Conservation (phyloP, 2,329 filamentous ascomycete genomes). For the Talaromyces verruculosus region DNA sequence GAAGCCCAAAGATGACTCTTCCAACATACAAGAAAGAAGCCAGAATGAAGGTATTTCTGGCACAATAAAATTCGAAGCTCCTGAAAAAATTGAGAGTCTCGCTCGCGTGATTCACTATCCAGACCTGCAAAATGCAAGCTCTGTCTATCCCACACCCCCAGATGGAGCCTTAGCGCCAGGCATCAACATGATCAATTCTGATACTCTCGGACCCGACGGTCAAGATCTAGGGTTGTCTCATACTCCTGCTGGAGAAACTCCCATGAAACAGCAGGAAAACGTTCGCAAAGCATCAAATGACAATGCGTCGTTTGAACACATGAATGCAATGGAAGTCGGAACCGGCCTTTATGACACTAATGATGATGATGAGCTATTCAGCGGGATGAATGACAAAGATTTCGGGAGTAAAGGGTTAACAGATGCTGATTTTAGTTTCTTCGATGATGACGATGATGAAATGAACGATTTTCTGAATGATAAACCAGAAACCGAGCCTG, state of each 20-base stretch:
- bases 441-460: slow-evolving; percentile 51
- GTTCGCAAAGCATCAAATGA: slow-evolving; percentile 20
- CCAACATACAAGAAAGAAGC: slow-evolving; percentile 25
- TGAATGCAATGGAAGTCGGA: slow-evolving; percentile 34
- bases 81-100: slow-evolving; percentile 40
- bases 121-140: slow-evolving; percentile 42
- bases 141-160: slow-evolving; percentile 57
- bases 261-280: slow-evolving; percentile 23
- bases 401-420: slow-evolving; percentile 58
- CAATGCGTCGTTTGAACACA: slow-evolving; percentile 24
- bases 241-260: slow-evolving; percentile 20
- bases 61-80: slow-evolving; percentile 28
- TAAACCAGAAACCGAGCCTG: neutral
- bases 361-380: slow-evolving; percentile 58
- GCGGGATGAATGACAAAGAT: slow-evolving; percentile 55
- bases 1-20: slow-evolving; percentile 20
- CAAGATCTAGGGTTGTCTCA: slow-evolving; percentile 28
- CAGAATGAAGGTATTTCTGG: slow-evolving; percentile 28
- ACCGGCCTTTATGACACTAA: slow-evolving; percentile 44
- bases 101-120: slow-evolving; percentile 40
- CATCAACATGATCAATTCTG: slow-evolving; percentile 31
- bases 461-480: slow-evolving; percentile 19
- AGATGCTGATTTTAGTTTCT: slow-evolving; percentile 65
- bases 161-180: slow-evolving; percentile 45
- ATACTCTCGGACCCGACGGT: slow-evolving; percentile 34